Evolutionary conservation across 495 filamentous ascomycete genomes (phyloP), one percentile per base, ranked within the genome.

Genomic region (Thermothielavioides terrestris): DNA sequence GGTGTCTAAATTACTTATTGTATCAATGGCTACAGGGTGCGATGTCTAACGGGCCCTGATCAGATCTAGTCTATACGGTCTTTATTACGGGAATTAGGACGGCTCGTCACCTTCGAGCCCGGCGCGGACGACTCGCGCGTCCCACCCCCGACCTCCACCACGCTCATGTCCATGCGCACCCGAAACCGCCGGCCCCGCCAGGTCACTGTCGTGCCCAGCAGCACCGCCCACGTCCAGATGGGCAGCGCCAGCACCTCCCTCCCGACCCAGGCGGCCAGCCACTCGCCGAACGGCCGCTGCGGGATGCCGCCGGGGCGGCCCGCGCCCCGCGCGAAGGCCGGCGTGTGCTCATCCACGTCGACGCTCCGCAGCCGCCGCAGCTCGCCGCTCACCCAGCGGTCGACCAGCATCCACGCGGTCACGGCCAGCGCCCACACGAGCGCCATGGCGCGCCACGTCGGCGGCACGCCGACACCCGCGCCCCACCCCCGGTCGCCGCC

Each of bases 151-250:
- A 78, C 58, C 45, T 72, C 69, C 9, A 71, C 67, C 15, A 92
- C 90, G 52, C 76, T 86, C 79, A 90, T 94, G 67, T 95, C 87
- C 56, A 82, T 72, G 4, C 85, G 78, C 11, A 99, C 89, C 62
- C 79, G 77, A 64, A 97, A 97, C 21, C 72, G 76, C 55, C 80
- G 79, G 0, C 89, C 89, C 28, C 92, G 75, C 94, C 94, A 97
- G 48, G 79, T 77, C 10, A 97, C 88, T 23, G 81, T 89, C 27
- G 81, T 80, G 4, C 86, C 94, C 45, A 89, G 84, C 55, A 82
- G 82, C 18, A 95, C 81, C 12, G 91, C 89, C 80, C 82, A 84
- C 3, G 67, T 70, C 92, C 92, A 97, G 42, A 99, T 86, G 5
- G 88, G 88, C 23, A 91, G 70, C 0, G 94, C 90, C 7, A 95